Evolutionary conservation across 2,329 filamentous ascomycete genomes (phyloP).

Genomic region (Incumbomyces delicatus): DNA sequence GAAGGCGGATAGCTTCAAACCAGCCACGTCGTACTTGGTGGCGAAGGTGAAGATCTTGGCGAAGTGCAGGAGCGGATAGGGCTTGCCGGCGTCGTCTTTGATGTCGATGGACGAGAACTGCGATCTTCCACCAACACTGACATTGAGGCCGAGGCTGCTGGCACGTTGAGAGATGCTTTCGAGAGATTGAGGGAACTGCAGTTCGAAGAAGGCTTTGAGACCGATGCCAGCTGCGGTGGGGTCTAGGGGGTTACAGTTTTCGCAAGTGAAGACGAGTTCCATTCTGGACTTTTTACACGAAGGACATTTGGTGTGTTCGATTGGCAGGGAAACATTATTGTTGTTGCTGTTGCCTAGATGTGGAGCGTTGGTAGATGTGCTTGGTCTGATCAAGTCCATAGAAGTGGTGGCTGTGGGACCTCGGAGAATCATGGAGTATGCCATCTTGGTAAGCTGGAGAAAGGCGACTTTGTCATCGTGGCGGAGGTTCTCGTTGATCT

Average conservation of each 20-base stretch:
- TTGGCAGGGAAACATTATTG: no score
- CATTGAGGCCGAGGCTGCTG: neutral
- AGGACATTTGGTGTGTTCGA: no score
- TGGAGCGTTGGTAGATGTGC: neutral
- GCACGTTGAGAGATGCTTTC: neutral
- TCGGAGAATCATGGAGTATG: neutral
- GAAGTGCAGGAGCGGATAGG: constrained; percentile 3
- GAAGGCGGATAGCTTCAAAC: neutral
- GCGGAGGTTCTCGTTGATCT: neutral
- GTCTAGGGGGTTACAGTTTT: no score
- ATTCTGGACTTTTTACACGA: no score
- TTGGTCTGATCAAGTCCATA: neutral
- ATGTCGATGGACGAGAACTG: neutral
- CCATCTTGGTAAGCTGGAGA: neutral
- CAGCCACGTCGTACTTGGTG: neutral
- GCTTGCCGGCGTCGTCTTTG: neutral
- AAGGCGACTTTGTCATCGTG: constrained; percentile 4
- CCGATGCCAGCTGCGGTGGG: neutral
- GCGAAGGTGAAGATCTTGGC: neutral
- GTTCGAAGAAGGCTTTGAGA: neutral
- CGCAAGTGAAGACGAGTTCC: no score
- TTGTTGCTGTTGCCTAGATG: no score
- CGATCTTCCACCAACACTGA: no score
- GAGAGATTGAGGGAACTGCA: neutral
- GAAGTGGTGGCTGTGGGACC: no score